A percentile compares a stretch with the other conserved stretches of the same genome.
Evolutionary conservation across 225 moss, liverwort and hornwort genomes (phyloP).

Genomic region (Pleurozium schreberi): DNA sequence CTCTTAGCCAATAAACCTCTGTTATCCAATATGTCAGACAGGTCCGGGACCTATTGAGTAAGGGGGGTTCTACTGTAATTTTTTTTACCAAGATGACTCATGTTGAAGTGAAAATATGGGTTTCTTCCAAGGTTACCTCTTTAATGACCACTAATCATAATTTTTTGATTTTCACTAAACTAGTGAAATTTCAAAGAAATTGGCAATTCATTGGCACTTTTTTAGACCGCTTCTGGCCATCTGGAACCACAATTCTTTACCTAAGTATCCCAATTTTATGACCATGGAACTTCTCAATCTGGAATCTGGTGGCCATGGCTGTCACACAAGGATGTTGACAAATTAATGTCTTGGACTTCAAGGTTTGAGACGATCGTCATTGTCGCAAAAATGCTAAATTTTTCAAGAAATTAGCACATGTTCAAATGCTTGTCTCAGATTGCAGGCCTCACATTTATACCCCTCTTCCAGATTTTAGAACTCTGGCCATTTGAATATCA

Average conservation of each 20-base stretch:
- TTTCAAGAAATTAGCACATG: background rate
- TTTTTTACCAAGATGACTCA: background rate
- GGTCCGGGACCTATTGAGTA: too few species aligned
- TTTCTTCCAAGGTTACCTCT: background rate
- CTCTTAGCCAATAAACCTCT: too few species aligned
- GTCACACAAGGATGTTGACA: background rate
- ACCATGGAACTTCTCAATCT: background rate
- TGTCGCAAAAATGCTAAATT: background rate
- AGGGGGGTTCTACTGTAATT: too few species aligned
- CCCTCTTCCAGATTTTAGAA: background rate
- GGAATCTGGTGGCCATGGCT: background rate
- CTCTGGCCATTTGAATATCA: background rate
- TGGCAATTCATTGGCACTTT: background rate
- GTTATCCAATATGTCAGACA: too few species aligned
- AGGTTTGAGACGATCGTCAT: background rate
- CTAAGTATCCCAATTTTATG: background rate
- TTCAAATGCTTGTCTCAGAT: background rate
- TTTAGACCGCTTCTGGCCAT: too few species aligned
- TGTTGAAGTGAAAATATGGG: background rate
- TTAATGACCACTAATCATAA: too few species aligned
- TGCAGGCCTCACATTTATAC: background rate
- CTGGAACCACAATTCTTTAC: background rate
- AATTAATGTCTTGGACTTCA: background rate
- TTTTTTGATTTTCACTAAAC: background rate
- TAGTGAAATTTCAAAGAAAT: background rate